phyloP scores from a whole-genome alignment of 169 alveolate genomes.

The Cryptosporidium parvum region DNA sequence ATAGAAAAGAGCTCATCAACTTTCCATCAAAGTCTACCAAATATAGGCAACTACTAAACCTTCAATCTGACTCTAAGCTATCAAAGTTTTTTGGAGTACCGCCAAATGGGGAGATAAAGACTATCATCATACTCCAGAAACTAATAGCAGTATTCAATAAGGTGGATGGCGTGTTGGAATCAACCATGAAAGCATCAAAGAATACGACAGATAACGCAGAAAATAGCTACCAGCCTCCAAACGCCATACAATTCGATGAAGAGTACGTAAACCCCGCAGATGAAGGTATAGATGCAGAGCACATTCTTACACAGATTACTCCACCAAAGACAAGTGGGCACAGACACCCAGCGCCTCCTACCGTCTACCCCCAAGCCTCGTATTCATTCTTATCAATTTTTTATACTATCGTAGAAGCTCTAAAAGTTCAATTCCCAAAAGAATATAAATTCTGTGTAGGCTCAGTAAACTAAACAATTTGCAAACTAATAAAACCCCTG shows the following conservation, averaged over 20 bases:
- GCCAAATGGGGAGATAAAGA: slow-evolving; percentile 34
- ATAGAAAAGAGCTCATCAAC: background rate
- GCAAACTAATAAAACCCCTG: background rate
- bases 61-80: slow-evolving; percentile 21
- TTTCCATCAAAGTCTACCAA: slow-evolving; percentile 45
- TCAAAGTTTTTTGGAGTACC: slow-evolving; percentile 19
- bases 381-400: slow-evolving; percentile 56
- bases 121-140: slow-evolving; percentile 26
- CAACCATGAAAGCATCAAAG: slow-evolving; percentile 6
- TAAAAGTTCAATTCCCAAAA: slow-evolving; percentile 28
- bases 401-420: slow-evolving; percentile 45
- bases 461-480: background rate
- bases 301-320: background rate
- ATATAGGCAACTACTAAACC: slow-evolving; percentile 19
- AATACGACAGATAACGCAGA: background rate
- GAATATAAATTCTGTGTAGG: slow-evolving; percentile 57
- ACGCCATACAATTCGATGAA: background rate
- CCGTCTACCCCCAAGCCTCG: slow-evolving; percentile 22
- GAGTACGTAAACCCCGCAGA: background rate
- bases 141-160: slow-evolving; percentile 5
- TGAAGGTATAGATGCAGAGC: background rate
- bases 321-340: background rate
- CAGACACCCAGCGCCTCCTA: background rate
- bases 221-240: background rate
- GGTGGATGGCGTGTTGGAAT: slow-evolving; percentile 36